Percentiles rank a stretch among this genome's conserved stretches.
Conservation (phyloP, 768 basidiomycete species). For the Lactifluus volemus region DNA sequence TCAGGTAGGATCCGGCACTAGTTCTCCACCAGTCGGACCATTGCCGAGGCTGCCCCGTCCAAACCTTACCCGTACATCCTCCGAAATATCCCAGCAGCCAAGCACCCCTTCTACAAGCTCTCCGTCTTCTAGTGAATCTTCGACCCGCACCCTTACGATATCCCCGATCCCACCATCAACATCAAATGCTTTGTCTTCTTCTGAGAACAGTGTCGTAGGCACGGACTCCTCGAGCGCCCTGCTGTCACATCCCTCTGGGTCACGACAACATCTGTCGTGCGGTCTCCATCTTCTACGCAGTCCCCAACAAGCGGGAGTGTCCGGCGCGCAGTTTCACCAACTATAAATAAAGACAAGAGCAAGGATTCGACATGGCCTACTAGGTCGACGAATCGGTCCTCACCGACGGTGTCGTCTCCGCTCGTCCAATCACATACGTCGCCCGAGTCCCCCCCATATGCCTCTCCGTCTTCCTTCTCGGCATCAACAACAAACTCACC, state of each 20-base stretch:
- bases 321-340: not conserved
- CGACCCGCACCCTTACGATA: constrained; percentile 9
- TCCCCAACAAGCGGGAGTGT: not conserved
- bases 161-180: not conserved
- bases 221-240: not conserved
- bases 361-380: constrained; percentile 11
- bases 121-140: constrained; percentile 14
- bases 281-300: not conserved
- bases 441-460: constrained; percentile 8
- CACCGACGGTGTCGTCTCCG: constrained; percentile 8
- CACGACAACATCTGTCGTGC: not conserved
- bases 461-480: constrained; percentile 16
- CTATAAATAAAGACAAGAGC: not conserved
- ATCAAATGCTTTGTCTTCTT: not conserved
- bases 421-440: constrained; percentile 7
- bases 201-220: not conserved
- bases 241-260: not conserved
- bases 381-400: constrained; percentile 11
- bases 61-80: constrained; percentile 7
- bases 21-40: constrained; percentile 5
- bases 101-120: not conserved
- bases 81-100: constrained; percentile 1
- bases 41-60: constrained; percentile 5
- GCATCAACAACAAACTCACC: constrained; percentile 1
- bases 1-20: not conserved